A percentile compares a stretch with the other conserved stretches of the same genome.
Conservation (phyloP, 192 early-diverging fungal species). For the Podochytrium sp. region DNA sequence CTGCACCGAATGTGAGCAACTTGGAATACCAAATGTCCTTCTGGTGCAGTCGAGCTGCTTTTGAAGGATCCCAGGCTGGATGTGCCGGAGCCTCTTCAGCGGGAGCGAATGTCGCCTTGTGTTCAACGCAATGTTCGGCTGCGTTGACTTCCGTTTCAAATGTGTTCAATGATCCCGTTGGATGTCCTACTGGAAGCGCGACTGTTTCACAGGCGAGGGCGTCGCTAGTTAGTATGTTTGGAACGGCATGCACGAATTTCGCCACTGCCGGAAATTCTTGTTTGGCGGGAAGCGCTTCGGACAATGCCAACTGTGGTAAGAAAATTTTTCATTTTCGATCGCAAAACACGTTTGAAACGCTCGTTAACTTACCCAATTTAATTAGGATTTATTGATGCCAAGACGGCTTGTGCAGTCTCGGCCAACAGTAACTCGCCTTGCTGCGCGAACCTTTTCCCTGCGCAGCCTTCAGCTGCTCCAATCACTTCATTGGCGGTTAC, state of each 20-base stretch:
- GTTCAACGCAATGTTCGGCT: not conserved
- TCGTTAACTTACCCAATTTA: not conserved
- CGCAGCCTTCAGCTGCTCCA: too few species aligned
- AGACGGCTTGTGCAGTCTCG: not conserved
- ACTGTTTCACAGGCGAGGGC: not conserved
- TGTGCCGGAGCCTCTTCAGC: not conserved
- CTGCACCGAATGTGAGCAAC: not conserved
- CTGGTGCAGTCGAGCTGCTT: slow-evolving; percentile 5
- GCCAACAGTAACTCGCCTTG: not conserved
- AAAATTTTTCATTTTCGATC: not conserved
- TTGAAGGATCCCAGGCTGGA: not conserved
- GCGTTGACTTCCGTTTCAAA: not conserved
- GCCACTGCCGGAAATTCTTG: not conserved
- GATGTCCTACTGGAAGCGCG: not conserved
- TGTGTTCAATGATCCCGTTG: not conserved
- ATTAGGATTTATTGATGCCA: slow-evolving; percentile 1
- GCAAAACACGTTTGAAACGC: not conserved
- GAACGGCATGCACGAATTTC: slow-evolving; percentile 1
- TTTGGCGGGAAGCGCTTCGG: not conserved
- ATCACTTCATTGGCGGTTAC: too few species aligned
- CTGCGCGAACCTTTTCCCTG: not conserved
- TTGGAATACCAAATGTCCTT: slow-evolving; percentile 2
- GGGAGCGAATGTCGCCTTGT: not conserved
- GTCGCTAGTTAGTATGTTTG: not conserved
- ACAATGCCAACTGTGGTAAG: slow-evolving; percentile 2